Conservation (phyloP, 1,139 yeast genomes). For the Debaryomyces robertsiae region DNA sequence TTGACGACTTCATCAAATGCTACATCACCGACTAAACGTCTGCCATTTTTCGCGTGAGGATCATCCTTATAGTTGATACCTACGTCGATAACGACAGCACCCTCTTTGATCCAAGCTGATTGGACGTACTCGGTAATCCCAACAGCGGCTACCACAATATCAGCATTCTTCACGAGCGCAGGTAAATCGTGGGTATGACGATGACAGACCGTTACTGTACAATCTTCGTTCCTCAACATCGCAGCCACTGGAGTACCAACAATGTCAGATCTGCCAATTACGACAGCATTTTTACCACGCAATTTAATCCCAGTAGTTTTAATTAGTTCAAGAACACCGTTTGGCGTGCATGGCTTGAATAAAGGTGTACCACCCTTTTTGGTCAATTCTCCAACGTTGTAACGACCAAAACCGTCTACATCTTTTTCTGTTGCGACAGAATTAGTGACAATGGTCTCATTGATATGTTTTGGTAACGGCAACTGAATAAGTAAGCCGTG, state of each 20-base stretch:
- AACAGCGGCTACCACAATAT: constrained; percentile 75
- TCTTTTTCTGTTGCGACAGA: constrained; percentile 69
- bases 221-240: constrained; percentile 67
- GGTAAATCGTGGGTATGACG: constrained; percentile 58
- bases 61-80: constrained; percentile 78
- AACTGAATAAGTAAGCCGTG: constrained; percentile 74
- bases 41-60: constrained; percentile 62
- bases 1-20: constrained; percentile 60
- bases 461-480: constrained; percentile 70
- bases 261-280: constrained; percentile 78
- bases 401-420: constrained; percentile 78
- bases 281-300: constrained; percentile 73
- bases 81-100: constrained; percentile 73
- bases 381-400: constrained; percentile 74
- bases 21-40: constrained; percentile 74
- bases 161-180: constrained; percentile 59
- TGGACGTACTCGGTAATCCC: constrained; percentile 71
- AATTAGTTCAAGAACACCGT: constrained; percentile 70
- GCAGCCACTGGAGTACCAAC: constrained; percentile 83
- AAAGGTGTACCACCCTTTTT: constrained; percentile 72
- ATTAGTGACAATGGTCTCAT: constrained; percentile 69
- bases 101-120: constrained; percentile 72
- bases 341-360: constrained; percentile 80
- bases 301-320: constrained; percentile 61
- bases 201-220: constrained; percentile 77